These are phyloP conservation scores for Plasmodium gaboni DNA, from an alignment of 169 alveolate genomes.

Conservation along the genomic window DNA sequence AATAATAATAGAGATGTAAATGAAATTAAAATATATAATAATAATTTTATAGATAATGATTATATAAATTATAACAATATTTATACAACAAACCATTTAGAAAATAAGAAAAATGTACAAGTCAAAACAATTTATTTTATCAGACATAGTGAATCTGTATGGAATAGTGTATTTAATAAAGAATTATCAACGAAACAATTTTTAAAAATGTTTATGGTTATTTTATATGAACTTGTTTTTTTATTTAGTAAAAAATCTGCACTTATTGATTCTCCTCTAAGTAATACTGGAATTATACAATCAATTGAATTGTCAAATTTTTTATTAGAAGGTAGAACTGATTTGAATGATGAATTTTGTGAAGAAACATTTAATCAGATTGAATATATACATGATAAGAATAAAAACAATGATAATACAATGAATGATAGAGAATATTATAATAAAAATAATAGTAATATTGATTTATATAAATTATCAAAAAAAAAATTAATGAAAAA, in stretches of 20 bases:
- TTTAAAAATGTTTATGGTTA: conserved; percentile 11
- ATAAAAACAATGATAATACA: not conserved
- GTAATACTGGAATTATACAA: conserved; percentile 50
- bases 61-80: too few species aligned
- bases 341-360: conserved; percentile 16
- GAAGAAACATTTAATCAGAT: not conserved
- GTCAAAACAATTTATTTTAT: conserved; percentile 67
- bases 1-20: too few species aligned
- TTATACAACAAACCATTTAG: not conserved
- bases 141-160: conserved; percentile 65
- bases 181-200: conserved; percentile 1
- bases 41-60: not conserved
- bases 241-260: conserved; percentile 43
- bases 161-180: conserved; percentile 53
- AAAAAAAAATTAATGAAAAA: not conserved
- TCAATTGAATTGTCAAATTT: conserved; percentile 55
- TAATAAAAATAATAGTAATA: not conserved
- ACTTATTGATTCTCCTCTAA: conserved; percentile 51
- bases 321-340: conserved; percentile 25
- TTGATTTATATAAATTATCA: not conserved
- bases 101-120: conserved; percentile 11
- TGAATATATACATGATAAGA: not conserved
- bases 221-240: conserved; percentile 27
- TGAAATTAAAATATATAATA: not conserved
- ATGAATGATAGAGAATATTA: not conserved